Conservation (phyloP, 2,329 filamentous ascomycete genomes). For the Phialemoniopsis sp. region DNA sequence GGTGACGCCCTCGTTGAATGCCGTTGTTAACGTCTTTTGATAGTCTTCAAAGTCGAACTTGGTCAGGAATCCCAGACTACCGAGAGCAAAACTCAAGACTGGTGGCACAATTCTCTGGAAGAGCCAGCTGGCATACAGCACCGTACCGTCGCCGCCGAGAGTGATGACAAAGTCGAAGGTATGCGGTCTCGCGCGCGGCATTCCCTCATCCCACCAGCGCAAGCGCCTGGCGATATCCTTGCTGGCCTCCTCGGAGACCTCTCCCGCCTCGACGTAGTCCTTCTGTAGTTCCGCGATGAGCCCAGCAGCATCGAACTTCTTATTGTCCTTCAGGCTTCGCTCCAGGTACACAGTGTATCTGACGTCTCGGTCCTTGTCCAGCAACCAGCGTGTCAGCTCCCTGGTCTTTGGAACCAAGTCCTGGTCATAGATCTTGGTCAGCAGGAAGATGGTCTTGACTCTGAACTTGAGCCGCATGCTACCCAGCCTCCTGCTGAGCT, state of each 20-base stretch:
- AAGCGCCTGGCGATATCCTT: conserved; percentile 48
- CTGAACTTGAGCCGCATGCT: conserved; percentile 79
- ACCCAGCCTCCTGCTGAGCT: conserved; percentile 80
- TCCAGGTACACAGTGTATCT: conserved; percentile 81
- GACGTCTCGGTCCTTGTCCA: conserved; percentile 63
- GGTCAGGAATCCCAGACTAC: conserved; percentile 90
- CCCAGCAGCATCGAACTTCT: conserved; percentile 68
- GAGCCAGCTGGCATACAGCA: conserved; percentile 92
- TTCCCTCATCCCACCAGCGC: conserved; percentile 76
- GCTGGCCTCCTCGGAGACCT: conserved; percentile 25
- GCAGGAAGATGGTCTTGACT: conserved; percentile 77
- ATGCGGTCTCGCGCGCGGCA: conserved; percentile 75
- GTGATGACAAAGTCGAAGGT: conserved; percentile 93
- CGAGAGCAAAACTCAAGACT: conserved; percentile 84
- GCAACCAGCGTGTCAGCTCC: conserved; percentile 75
- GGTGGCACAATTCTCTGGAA: conserved; percentile 95
- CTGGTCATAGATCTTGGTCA: conserved; percentile 90
- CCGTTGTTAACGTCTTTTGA: conserved; percentile 61
- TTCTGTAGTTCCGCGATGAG: conserved; percentile 58
- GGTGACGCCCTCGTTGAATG: conserved; percentile 79
- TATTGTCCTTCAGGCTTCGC: conserved; percentile 65
- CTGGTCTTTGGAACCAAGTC: conserved; percentile 73
- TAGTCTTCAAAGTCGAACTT: conserved; percentile 90
- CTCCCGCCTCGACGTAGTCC: conserved; percentile 26
- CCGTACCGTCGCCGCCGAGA: conserved; percentile 92